Percentiles rank a stretch among this genome's conserved stretches.
Evolutionary conservation across 2,329 filamentous ascomycete genomes (phyloP).

Genomic region (Cladosporium austrohemisphaericum): DNA sequence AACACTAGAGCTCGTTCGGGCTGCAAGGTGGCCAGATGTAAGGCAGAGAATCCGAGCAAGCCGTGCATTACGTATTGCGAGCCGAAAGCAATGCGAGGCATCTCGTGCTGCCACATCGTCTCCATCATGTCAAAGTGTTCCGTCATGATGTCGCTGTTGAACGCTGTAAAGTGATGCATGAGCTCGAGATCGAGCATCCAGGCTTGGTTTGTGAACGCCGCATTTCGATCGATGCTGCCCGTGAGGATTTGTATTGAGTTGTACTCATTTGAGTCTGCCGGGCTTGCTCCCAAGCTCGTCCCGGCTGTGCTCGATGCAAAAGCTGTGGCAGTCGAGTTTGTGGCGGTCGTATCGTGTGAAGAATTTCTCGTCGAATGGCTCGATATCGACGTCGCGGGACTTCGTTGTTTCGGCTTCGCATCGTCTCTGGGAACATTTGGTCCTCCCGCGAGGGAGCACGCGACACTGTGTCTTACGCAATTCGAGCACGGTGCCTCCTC

Average conservation of each 20-base stretch:
- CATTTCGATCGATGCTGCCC: constrained; percentile 24
- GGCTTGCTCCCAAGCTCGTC: constrained; percentile 12
- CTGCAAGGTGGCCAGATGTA: constrained; percentile 28
- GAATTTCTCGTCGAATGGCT: constrained; percentile 17
- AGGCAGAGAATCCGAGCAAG: constrained; percentile 28
- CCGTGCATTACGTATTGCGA: constrained; percentile 30
- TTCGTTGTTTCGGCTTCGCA: constrained; percentile 22
- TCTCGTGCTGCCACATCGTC: constrained; percentile 27
- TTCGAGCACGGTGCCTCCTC: constrained; percentile 31
- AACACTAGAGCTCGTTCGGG: constrained; percentile 23
- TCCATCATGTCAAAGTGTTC: constrained; percentile 22
- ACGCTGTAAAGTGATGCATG: constrained; percentile 28
- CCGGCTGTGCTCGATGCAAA: constrained; percentile 18
- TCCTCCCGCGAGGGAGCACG: constrained; percentile 31
- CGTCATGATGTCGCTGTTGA: constrained; percentile 20
- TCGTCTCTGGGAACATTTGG: constrained; percentile 29
- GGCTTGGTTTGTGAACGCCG: constrained; percentile 19
- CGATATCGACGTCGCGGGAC: constrained; percentile 23
- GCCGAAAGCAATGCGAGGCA: constrained; percentile 27
- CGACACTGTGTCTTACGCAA: constrained; percentile 29
- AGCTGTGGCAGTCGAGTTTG: constrained; percentile 11
- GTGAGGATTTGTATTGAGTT: constrained; percentile 25
- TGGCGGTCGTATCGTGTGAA: constrained; percentile 19
- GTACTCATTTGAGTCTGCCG: constrained; percentile 7
- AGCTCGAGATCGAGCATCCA: constrained; percentile 31